Evolutionary conservation across 2,329 filamentous ascomycete species (phyloP).

Genomic region (Fusarium setosum): DNA sequence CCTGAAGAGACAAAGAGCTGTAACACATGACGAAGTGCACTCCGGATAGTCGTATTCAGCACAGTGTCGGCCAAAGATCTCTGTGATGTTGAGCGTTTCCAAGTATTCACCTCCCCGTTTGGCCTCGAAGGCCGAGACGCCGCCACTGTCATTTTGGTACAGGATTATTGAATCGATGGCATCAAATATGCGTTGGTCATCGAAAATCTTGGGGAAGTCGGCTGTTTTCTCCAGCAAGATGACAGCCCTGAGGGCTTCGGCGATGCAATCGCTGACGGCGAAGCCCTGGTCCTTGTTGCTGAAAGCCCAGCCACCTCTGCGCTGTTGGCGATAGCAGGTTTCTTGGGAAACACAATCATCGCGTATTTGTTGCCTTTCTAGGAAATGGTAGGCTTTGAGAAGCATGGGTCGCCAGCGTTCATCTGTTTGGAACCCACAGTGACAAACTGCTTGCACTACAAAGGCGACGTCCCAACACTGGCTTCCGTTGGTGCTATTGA

Average conservation of each 20-base stretch:
- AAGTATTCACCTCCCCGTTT: constrained; percentile 80
- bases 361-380: constrained; percentile 90
- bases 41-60: constrained; percentile 97
- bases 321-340: constrained; percentile 85
- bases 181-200: constrained; percentile 82
- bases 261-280: constrained; percentile 92
- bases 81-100: constrained; percentile 90
- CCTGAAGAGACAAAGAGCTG: constrained; percentile 83
- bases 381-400: constrained; percentile 80
- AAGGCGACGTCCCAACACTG: constrained; percentile 97
- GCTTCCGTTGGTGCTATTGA: constrained; percentile 95
- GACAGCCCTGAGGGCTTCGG: constrained; percentile 87
- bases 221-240: constrained; percentile 84
- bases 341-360: constrained; percentile 82
- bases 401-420: constrained; percentile 85
- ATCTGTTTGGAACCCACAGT: constrained; percentile 79
- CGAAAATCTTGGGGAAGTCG: constrained; percentile 78
- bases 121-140: constrained; percentile 91
- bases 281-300: constrained; percentile 93
- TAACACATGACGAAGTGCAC: constrained; percentile 94
- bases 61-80: constrained; percentile 92
- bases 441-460: constrained; percentile 81
- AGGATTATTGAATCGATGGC: constrained; percentile 91
- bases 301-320: constrained; percentile 95
- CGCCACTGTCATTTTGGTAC: constrained; percentile 89